Evolutionary conservation across 1,284 basidiomycete genomes (phyloP).

Genomic region (Chalciporus sp.): DNA sequence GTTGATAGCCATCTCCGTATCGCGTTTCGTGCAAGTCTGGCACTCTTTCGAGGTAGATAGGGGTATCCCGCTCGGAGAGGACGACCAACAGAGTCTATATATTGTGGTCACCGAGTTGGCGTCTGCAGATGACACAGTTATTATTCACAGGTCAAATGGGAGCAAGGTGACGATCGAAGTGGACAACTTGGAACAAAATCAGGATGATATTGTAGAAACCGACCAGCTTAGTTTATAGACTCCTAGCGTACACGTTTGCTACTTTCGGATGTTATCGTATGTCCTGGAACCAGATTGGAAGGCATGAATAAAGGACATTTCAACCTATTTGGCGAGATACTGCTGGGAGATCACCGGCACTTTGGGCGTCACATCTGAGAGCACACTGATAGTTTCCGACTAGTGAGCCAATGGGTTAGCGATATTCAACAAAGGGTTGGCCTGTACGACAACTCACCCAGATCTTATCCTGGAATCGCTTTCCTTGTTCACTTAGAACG

Average conservation of each 20-base stretch:
- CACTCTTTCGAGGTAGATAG: constrained; percentile 36
- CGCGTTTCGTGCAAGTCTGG: constrained; percentile 43
- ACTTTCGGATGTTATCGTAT: neutral
- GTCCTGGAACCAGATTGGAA: neutral
- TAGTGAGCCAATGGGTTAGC: too few relatives aligned
- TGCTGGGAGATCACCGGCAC: too few relatives aligned
- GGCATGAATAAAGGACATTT: neutral
- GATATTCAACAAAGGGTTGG: too few relatives aligned
- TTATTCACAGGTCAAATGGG: neutral
- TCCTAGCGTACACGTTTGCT: neutral
- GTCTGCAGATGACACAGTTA: constrained; percentile 7
- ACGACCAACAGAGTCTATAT: constrained; percentile 48
- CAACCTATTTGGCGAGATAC: too few relatives aligned
- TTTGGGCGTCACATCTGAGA: too few relatives aligned
- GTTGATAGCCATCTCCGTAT: constrained; percentile 28
- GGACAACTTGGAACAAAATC: too few relatives aligned
- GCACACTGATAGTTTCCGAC: too few relatives aligned
- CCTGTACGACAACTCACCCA: constrained; percentile 38
- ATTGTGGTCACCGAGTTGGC: constrained; percentile 33
- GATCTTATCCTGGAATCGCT: constrained; percentile 39
- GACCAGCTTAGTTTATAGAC: neutral
- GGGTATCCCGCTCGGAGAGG: constrained; percentile 41
- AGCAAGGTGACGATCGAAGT: neutral
- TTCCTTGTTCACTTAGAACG: constrained; percentile 41
- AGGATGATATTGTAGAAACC: neutral